These are phyloP conservation scores for Daldinia grandis DNA, from an alignment of 495 filamentous ascomycete genomes.

Conservation along the genomic window DNA sequence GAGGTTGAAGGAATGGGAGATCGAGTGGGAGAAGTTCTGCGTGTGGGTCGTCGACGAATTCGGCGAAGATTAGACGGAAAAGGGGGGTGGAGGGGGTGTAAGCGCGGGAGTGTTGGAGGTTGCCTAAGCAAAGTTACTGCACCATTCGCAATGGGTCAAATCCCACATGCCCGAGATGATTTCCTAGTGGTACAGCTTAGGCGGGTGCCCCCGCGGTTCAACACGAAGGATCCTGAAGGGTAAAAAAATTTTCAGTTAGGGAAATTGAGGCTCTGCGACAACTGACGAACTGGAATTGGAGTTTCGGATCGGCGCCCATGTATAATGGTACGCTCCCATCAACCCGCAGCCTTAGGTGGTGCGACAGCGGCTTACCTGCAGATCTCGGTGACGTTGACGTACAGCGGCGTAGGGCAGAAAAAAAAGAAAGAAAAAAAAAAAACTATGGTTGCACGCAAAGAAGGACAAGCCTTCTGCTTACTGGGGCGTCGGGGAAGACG, in stretches of 20 bases:
- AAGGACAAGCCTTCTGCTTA: conserved; percentile 36
- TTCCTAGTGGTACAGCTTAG: conserved; percentile 5
- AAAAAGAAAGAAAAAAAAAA: not conserved
- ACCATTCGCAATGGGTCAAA: conserved; percentile 9
- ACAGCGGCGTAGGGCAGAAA: conserved; percentile 24
- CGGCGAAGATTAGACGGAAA: conserved; percentile 60
- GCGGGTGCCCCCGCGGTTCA: conserved; percentile 23
- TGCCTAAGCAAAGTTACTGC: conserved; percentile 12
- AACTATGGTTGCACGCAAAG: conserved; percentile 8
- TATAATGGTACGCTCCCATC: conserved; percentile 7
- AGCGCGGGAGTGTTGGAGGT: conserved; percentile 20
- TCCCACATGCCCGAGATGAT: conserved; percentile 23
- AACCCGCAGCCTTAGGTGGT: conserved; percentile 2
- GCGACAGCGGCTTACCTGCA: conserved; percentile 35
- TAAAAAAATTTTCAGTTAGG: conserved; percentile 13
- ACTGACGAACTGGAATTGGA: not conserved
- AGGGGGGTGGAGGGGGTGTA: conserved; percentile 6
- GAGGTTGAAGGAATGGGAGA: conserved; percentile 77
- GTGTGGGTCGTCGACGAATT: conserved; percentile 87
- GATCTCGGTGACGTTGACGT: conserved; percentile 26
- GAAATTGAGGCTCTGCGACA: conserved; percentile 38
- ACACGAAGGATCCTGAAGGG: conserved; percentile 12
- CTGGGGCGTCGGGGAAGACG: conserved; percentile 17
- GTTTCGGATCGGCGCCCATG: not conserved
- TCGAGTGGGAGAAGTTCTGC: conserved; percentile 89